Evolutionary conservation across 768 basidiomycete genomes (phyloP).

Genomic region (Trametes cinnabarina): DNA sequence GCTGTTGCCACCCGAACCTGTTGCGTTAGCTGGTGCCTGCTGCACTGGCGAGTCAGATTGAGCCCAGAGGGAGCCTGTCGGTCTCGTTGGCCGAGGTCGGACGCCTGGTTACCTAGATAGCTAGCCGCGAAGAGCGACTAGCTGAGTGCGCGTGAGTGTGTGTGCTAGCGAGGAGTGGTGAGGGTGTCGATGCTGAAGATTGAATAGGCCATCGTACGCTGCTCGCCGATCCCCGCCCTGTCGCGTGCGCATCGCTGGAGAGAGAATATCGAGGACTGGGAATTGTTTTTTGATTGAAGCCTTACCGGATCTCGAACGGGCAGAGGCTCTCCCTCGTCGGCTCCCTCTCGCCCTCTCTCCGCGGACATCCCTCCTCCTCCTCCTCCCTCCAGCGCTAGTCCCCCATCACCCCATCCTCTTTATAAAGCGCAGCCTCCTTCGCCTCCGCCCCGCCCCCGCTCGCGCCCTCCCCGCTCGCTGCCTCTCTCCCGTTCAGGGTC

Average conservation of each 20-base stretch:
- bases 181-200: background rate
- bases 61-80: no score
- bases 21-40: no score
- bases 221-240: background rate
- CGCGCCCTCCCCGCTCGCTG: background rate
- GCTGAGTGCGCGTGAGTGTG: background rate
- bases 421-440: background rate
- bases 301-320: background rate
- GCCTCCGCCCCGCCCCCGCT: background rate
- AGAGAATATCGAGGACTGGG: no score
- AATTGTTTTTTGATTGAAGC: background rate
- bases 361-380: constrained; percentile 12
- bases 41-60: no score
- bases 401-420: background rate
- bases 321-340: background rate
- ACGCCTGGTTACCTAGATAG: no score
- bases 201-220: background rate
- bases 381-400: background rate
- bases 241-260: background rate
- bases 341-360: constrained; percentile 4
- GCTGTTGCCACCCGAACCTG: background rate
- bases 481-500: background rate
- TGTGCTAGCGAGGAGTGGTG: no score
- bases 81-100: no score
- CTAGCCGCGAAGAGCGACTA: background rate